Percentiles rank a stretch among this genome's conserved stretches.
Conservation (phyloP, 225 moss, liverwort and hornwort species). For the Sphagnum tenellum region DNA sequence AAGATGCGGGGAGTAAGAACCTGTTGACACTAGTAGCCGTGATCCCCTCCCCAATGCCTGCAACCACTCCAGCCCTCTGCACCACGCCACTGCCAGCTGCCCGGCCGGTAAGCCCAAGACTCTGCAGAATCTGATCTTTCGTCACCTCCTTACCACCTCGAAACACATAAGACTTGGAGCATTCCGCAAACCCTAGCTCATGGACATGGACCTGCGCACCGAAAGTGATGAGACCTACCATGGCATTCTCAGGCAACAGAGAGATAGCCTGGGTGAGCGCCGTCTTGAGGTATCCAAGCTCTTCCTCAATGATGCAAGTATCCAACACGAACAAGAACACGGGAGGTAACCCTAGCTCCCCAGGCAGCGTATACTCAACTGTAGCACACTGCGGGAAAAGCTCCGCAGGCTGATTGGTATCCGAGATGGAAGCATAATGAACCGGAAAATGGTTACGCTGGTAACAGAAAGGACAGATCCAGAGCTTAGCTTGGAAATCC, state of each 20-base stretch:
- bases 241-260: constrained; percentile 82
- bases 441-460: constrained; percentile 93
- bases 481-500: constrained; percentile 92
- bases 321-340: constrained; percentile 90
- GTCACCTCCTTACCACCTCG: constrained; percentile 93
- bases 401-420: constrained; percentile 79
- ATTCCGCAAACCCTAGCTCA: constrained; percentile 95
- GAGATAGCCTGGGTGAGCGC: constrained; percentile 82
- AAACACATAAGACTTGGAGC: constrained; percentile 89
- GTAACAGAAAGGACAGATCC: constrained; percentile 99
- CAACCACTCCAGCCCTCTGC: constrained; percentile 57
- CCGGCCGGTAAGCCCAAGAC: constrained; percentile 65
- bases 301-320: constrained; percentile 93
- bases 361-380: constrained; percentile 80
- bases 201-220: constrained; percentile 95
- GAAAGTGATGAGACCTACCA: constrained; percentile 90
- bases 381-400: constrained; percentile 79
- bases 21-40: constrained; percentile 67
- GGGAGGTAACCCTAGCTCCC: constrained; percentile 68
- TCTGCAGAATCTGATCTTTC: constrained; percentile 89
- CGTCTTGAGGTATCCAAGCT: constrained; percentile 70
- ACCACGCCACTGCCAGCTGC: constrained; percentile 41
- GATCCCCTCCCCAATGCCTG: constrained; percentile 87
- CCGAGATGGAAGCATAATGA: constrained; percentile 79
- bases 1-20: constrained; percentile 78